A percentile compares a stretch with the other conserved stretches of the same genome.
Evolutionary conservation across 345 rosid species (phyloP).

Genomic region (Trapa bicornis): DNA sequence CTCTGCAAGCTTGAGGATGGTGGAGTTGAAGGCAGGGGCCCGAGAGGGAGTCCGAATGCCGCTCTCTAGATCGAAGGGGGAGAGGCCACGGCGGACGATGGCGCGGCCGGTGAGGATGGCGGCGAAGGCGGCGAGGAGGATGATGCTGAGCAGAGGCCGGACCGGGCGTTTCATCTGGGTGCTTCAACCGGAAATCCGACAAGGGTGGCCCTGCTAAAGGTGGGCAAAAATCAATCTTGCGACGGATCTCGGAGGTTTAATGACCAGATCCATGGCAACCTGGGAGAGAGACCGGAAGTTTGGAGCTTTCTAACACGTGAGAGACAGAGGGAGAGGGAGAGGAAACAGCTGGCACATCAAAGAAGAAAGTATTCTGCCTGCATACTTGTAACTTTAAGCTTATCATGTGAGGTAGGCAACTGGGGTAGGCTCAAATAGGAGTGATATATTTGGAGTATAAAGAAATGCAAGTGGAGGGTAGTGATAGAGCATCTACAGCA

Average conservation of each 20-base stretch:
- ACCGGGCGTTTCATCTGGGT: conserved; percentile 57
- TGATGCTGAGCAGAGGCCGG: conserved; percentile 46
- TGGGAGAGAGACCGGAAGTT: neutral
- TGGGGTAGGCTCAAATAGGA: too few species aligned
- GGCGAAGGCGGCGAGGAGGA: conserved; percentile 43
- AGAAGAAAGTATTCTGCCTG: too few species aligned
- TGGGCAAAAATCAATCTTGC: neutral
- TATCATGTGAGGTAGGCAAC: too few species aligned
- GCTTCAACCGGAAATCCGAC: neutral
- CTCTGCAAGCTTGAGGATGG: conserved; percentile 58
- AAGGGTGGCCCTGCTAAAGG: neutral
- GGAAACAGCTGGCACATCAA: too few species aligned
- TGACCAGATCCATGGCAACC: neutral
- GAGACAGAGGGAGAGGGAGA: neutral
- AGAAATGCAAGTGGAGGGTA: too few species aligned
- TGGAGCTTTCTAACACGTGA: neutral
- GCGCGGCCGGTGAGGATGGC: conserved; percentile 42
- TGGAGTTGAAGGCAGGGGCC: conserved; percentile 37
- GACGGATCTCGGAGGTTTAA: neutral
- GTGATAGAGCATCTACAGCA: too few species aligned
- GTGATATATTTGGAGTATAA: too few species aligned
- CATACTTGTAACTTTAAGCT: too few species aligned
- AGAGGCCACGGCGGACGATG: conserved; percentile 24
- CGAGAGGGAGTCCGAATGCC: conserved; percentile 7
- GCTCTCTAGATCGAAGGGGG: conserved; percentile 21